These are phyloP conservation scores for Sicyos edulis DNA, from an alignment of 306 rosid species.

Conservation along the genomic window DNA sequence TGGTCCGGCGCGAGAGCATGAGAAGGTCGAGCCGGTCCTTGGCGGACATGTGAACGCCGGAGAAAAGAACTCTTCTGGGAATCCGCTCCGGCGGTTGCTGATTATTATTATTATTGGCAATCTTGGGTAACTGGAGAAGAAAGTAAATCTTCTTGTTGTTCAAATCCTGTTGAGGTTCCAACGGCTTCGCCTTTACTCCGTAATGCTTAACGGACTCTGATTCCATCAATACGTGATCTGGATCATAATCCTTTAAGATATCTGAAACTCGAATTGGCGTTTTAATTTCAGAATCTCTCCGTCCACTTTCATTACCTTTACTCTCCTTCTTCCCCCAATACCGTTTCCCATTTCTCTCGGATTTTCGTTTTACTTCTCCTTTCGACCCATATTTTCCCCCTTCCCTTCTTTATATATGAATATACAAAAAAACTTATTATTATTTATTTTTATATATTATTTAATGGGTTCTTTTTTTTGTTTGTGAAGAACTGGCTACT, in stretches of 20 bases:
- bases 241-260: conserved; percentile 50
- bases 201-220: conserved; percentile 58
- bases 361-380: not conserved
- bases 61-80: conserved; percentile 50
- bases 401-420: not conserved
- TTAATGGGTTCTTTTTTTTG: not conserved
- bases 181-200: conserved; percentile 64
- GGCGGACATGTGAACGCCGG: conserved; percentile 50
- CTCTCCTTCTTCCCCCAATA: conserved; percentile 50
- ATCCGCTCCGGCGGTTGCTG: not conserved
- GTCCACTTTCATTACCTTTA: conserved; percentile 68
- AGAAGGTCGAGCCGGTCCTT: conserved; percentile 71
- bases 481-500: not conserved
- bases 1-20: conserved; percentile 64
- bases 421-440: not conserved
- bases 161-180: conserved; percentile 51
- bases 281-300: conserved; percentile 70
- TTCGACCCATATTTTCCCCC: not conserved
- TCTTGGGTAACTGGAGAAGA: conserved; percentile 47
- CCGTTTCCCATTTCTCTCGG: conserved; percentile 45
- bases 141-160: conserved; percentile 55
- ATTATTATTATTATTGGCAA: not conserved
- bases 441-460: not conserved
- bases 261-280: conserved; percentile 51
- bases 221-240: conserved; percentile 57